Evolutionary conservation across 2,329 filamentous ascomycete species (phyloP).

Genomic region (Diaporthe australafricana): DNA sequence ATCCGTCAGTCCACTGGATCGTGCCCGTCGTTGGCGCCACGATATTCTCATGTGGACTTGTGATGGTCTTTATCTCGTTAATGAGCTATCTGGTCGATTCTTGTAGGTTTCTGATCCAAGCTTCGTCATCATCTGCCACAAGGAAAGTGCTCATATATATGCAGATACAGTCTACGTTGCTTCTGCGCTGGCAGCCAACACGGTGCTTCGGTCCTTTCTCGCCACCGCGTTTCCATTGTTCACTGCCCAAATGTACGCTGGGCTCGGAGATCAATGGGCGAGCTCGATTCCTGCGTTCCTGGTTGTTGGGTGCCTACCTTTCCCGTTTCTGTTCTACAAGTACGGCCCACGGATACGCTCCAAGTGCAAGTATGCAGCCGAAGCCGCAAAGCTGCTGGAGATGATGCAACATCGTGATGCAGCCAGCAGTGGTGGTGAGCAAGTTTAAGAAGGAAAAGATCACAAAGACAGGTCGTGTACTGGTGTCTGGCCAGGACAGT

Average conservation of each 20-base stretch:
- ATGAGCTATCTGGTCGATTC: conserved; percentile 78
- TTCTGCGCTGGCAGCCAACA: conserved; percentile 78
- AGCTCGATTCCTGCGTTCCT: conserved; percentile 80
- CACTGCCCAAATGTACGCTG: conserved; percentile 68
- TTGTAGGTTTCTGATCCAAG: too few species aligned
- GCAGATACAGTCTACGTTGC: conserved; percentile 81
- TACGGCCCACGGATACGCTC: conserved; percentile 69
- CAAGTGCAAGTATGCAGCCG: conserved; percentile 76
- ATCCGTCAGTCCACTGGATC: conserved; percentile 46
- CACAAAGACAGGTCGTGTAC: too few species aligned
- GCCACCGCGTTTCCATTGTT: conserved; percentile 81
- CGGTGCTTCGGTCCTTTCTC: conserved; percentile 78
- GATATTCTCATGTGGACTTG: conserved; percentile 57
- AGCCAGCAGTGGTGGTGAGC: too few species aligned
- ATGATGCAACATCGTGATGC: too few species aligned
- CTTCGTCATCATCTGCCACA: too few species aligned
- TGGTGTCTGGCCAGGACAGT: too few species aligned
- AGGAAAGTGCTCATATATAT: too few species aligned
- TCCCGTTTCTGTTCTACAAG: conserved; percentile 70
- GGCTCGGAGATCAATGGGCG: conserved; percentile 81
- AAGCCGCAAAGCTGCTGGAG: conserved; percentile 72
- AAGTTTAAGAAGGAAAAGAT: too few species aligned
- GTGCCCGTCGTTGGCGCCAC: conserved; percentile 50
- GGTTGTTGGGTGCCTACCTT: conserved; percentile 64
- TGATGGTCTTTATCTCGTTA: conserved; percentile 73